Conservation (phyloP, 768 basidiomycete genomes). For the Hebeloma cylindrosporum region DNA sequence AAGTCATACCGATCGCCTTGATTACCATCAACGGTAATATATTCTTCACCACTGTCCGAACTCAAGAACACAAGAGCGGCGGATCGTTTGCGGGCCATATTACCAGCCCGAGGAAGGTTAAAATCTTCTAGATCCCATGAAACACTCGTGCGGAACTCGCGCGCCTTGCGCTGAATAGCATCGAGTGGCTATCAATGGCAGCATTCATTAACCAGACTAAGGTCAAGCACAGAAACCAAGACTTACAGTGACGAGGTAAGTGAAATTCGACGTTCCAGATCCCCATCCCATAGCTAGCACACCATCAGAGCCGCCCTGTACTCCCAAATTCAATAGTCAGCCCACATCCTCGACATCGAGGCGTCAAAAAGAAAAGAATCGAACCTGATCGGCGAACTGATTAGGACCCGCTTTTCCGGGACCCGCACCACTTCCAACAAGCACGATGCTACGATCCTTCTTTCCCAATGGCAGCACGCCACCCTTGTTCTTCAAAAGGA, state of each 20-base stretch:
- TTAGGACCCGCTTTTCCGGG: constrained; percentile 71
- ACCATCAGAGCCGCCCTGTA: constrained; percentile 56
- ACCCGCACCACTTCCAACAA: constrained; percentile 66
- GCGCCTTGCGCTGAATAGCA: constrained; percentile 74
- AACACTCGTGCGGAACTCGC: constrained; percentile 62
- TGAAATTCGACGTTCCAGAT: constrained; percentile 76
- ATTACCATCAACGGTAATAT: constrained; percentile 80
- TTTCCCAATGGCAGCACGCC: constrained; percentile 52
- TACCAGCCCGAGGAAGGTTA: constrained; percentile 51
- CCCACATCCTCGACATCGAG: background rate
- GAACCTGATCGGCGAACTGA: constrained; percentile 56
- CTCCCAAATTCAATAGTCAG: background rate
- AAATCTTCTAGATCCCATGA: constrained; percentile 74
- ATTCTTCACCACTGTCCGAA: constrained; percentile 82
- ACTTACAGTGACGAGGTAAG: constrained; percentile 74
- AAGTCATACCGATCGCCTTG: constrained; percentile 60
- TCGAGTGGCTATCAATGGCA: constrained; percentile 57
- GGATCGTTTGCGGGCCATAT: constrained; percentile 47
- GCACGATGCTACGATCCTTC: constrained; percentile 48
- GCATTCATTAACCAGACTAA: background rate
- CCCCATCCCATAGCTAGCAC: constrained; percentile 94
- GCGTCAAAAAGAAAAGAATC: background rate
- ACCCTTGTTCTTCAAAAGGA: constrained; percentile 71
- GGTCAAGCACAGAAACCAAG: background rate
- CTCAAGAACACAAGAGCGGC: constrained; percentile 81